Conservation (phyloP, 2,329 filamentous ascomycete genomes). For the Fusarium sp. region DNA sequence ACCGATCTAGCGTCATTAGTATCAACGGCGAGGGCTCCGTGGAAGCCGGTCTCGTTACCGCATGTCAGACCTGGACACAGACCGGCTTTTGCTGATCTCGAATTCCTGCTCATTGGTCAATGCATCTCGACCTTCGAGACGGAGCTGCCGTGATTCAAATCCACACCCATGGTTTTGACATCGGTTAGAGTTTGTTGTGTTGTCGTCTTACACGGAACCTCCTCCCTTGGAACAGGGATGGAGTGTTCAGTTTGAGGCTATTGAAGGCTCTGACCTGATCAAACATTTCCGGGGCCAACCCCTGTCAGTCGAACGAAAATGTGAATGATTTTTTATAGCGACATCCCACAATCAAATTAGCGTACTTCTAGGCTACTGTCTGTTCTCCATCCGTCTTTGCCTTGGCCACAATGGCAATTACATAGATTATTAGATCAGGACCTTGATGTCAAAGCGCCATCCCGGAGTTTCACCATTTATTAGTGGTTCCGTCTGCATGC, state of each 20-base stretch:
- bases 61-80: constrained; percentile 29
- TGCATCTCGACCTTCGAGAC: not conserved
- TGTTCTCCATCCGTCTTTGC: constrained; percentile 13
- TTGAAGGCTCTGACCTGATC: constrained; percentile 21
- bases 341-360: not conserved
- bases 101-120: constrained; percentile 13
- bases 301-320: constrained; percentile 3
- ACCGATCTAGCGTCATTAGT: constrained; percentile 18
- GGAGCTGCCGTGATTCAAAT: not conserved
- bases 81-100: constrained; percentile 25
- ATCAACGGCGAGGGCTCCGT: constrained; percentile 14
- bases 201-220: not conserved
- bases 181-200: not conserved
- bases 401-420: constrained; percentile 11
- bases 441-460: constrained; percentile 36
- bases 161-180: not conserved
- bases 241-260: constrained; percentile 7
- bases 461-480: constrained; percentile 39
- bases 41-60: constrained; percentile 13
- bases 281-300: not conserved
- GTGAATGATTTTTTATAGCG: not conserved
- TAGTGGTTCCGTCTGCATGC: constrained; percentile 31
- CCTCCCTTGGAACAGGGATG: not conserved
- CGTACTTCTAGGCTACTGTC: constrained; percentile 8
- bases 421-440: not conserved